These are phyloP conservation scores for Suillus plorans DNA, from an alignment of 768 basidiomycete species.

Conservation along the genomic window DNA sequence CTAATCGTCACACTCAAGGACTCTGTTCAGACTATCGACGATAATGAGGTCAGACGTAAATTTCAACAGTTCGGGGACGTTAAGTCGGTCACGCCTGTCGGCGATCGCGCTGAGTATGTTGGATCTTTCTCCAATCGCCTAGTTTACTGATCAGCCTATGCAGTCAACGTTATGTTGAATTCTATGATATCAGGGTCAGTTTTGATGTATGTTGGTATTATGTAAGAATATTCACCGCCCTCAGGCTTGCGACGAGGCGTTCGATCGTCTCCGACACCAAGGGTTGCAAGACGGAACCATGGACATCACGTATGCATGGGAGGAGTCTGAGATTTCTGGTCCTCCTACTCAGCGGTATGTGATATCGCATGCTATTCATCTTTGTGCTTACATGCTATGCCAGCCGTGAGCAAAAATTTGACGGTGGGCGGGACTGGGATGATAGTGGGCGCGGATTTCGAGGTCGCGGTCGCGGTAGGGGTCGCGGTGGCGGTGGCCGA, in stretches of 20 bases:
- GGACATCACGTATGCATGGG: conserved; percentile 88
- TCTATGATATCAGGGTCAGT: conserved; percentile 83
- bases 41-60: conserved; percentile 80
- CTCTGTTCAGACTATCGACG: conserved; percentile 73
- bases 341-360: conserved; percentile 44
- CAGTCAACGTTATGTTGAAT: conserved; percentile 92
- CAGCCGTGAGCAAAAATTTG: conserved; percentile 35
- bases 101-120: conserved; percentile 61
- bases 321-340: conserved; percentile 55
- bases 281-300: conserved; percentile 82
- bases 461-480: conserved; percentile 42
- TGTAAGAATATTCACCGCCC: conserved; percentile 10
- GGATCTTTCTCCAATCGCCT: not conserved
- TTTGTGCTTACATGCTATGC: conserved; percentile 6
- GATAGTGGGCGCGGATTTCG: conserved; percentile 36
- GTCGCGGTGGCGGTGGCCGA: conserved; percentile 40
- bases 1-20: conserved; percentile 76
- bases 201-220: not conserved
- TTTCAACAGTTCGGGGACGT: conserved; percentile 92
- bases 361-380: not conserved
- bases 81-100: conserved; percentile 69
- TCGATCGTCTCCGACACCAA: conserved; percentile 77
- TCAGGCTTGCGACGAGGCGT: conserved; percentile 77
- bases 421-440: conserved; percentile 50
- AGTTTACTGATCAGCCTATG: conserved; percentile 9